phyloP scores from a whole-genome alignment of 2,329 filamentous ascomycete species.

The Leptodontidium sp. region DNA sequence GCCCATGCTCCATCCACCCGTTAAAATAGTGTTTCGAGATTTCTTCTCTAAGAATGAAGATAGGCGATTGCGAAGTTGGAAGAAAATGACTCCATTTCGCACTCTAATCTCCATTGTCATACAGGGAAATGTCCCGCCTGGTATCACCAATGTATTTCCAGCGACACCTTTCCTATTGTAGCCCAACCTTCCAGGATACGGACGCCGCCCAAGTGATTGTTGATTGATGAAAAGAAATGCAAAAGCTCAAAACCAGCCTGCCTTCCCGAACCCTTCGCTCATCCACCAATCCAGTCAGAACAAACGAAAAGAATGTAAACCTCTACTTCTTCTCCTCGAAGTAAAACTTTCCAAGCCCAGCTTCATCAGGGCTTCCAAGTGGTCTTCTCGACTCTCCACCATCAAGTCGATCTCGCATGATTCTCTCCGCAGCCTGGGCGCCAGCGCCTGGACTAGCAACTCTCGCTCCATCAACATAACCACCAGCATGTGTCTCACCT shows the following conservation, averaged over 20 bases:
- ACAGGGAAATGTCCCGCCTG: too few species aligned
- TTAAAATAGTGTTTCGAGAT: too few species aligned
- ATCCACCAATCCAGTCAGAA: neutral
- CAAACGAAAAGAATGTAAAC: too few species aligned
- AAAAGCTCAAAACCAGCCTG: neutral
- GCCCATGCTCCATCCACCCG: too few species aligned
- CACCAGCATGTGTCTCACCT: conserved; percentile 57
- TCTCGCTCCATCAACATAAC: conserved; percentile 66
- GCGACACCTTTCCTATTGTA: neutral
- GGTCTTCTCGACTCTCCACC: conserved; percentile 53
- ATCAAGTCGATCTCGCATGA: conserved; percentile 67
- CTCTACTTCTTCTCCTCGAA: conserved; percentile 60
- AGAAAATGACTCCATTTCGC: neutral
- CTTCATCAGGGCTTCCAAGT: conserved; percentile 54
- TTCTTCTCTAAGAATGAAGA: too few species aligned
- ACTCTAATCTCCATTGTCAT: neutral
- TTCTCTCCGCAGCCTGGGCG: conserved; percentile 68
- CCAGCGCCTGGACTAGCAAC: conserved; percentile 31
- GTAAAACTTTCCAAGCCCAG: conserved; percentile 64
- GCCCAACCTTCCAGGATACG: neutral
- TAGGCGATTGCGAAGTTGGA: neutral
- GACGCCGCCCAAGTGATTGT: conserved; percentile 1
- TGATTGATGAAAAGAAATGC: neutral
- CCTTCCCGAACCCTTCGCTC: neutral
- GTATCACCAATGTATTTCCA: conserved; percentile 3